phyloP scores from a whole-genome alignment of 306 rosid species.

The Trifolium subterraneum region DNA sequence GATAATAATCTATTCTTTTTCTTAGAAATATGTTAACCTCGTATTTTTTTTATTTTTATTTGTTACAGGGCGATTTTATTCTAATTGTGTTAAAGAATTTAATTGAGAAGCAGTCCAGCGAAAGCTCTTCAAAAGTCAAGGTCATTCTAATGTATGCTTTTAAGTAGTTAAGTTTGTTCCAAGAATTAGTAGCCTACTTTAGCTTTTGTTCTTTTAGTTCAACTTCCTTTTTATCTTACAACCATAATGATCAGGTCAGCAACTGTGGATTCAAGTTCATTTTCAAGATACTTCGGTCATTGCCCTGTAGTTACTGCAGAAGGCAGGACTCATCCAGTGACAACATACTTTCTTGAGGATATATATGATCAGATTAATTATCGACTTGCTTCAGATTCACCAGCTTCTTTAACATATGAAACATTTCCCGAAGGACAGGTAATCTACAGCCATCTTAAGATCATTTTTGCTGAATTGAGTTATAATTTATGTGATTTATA shows the following conservation, averaged over 20 bases:
- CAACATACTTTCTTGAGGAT: constrained; percentile 87
- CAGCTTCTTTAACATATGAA: constrained; percentile 67
- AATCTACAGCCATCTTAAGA: constrained; percentile 26
- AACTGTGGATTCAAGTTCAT: constrained; percentile 90
- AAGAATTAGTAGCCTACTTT: constrained; percentile 14
- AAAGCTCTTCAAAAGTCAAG: constrained; percentile 64
- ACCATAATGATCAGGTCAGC: constrained; percentile 75
- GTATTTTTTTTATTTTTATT: constrained; percentile 4
- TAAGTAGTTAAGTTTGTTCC: constrained; percentile 18
- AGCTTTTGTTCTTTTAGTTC: constrained; percentile 10
- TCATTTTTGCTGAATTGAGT: constrained; percentile 19
- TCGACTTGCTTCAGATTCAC: constrained; percentile 84
- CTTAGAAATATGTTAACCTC: constrained; percentile 1
- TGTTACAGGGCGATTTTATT: constrained; percentile 85
- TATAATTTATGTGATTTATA: constrained; percentile 31
- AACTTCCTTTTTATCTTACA: constrained; percentile 22
- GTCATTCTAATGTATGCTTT: constrained; percentile 86
- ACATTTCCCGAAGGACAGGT: constrained; percentile 64
- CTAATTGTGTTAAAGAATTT: constrained; percentile 83
- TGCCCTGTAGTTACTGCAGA: constrained; percentile 94
- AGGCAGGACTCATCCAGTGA: constrained; percentile 94
- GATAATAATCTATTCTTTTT: neutral
- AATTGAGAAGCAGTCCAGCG: constrained; percentile 70
- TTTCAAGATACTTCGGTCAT: constrained; percentile 82
- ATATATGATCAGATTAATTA: constrained; percentile 74